These are phyloP conservation scores for Ulmus americana DNA, from an alignment of 331 rosid species.

Conservation along the genomic window DNA sequence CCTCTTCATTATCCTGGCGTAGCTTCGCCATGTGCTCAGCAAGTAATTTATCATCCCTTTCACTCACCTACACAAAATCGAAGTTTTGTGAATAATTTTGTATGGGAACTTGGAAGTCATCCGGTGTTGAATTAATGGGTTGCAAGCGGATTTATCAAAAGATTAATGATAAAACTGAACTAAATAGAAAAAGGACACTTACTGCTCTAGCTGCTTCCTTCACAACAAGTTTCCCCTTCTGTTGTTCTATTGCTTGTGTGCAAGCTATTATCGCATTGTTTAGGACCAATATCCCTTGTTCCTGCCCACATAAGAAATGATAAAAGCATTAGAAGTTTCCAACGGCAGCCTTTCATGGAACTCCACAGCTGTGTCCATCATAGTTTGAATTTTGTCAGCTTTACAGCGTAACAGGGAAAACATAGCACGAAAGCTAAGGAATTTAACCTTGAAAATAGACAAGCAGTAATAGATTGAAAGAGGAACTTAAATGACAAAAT, in stretches of 20 bases:
- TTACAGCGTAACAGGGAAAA: too few species aligned
- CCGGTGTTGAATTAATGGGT: not conserved
- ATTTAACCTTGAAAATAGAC: not conserved
- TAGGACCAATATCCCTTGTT: conserved; percentile 84
- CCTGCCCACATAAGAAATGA: conserved; percentile 38
- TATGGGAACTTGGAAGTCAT: not conserved
- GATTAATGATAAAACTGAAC: conserved; percentile 2
- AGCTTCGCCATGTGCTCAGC: conserved; percentile 89
- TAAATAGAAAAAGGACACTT: conserved; percentile 32
- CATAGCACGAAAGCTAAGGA: not conserved
- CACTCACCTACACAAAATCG: conserved; percentile 61
- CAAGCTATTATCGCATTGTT: conserved; percentile 62
- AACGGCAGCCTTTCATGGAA: not conserved
- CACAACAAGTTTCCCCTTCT: conserved; percentile 80
- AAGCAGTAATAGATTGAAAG: not conserved
- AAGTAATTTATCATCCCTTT: conserved; percentile 83
- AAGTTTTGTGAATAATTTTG: too few species aligned
- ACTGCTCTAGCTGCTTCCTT: conserved; percentile 90
- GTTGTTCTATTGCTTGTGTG: conserved; percentile 66
- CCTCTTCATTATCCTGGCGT: conserved; percentile 73
- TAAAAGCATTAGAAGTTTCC: not conserved
- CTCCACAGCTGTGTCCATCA: not conserved
- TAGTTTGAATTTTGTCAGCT: too few species aligned
- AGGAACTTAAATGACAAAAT: too few species aligned
- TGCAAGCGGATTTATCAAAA: not conserved